Base-by-base conservation (phyloP, 768 basidiomycete species). In the Boletellus sp. region DNA sequence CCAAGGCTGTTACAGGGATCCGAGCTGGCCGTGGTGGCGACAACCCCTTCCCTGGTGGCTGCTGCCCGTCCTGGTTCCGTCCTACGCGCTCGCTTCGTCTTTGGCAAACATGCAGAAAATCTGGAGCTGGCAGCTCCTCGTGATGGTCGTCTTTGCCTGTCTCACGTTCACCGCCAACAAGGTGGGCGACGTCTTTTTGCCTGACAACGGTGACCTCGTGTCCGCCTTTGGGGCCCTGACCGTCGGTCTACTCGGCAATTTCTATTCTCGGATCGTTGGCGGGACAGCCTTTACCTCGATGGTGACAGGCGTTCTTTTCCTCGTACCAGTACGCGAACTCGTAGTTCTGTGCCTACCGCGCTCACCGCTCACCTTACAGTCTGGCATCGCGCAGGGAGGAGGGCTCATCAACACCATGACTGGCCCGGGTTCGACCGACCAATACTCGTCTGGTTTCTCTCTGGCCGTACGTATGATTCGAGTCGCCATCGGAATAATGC, bases 291-390 rank as follows among this genome's bases (percentile, higher is more conserved):
- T 93, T 65, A 90, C 89, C 0, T 82, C 85, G 11, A 94, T 92
- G 87, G 87, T 92, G n/a, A 87, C 90, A 3, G 87, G 88, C n/a
- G 85, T 94, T n/a, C 69, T 92, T 42, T 92, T 93, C 67, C 73
- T 93, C 19, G 90, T 94, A 11, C 90, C 91, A 41, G 91, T 92
- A 65, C 65, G 87, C 71, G 41, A 36, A 43, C 33, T 7, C 37
- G 39, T 31, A 20, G 23, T n/a, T 43, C 17, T 23, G 34, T 34
- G 22, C 40, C 10, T 48, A 45, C 26, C 28, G 16, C 23, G 23
- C 47, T 62, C 33, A 67, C 56, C 52, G 56, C 58, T 40, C 61
- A 34, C 64, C 24, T 47, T 36, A 2, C 59, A 88, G 85, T 87
- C 85, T 51, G 85, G 84, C 36, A 83, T 90, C 37, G 85, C 85